Conservation (phyloP, 768 basidiomycete species). For the Tylopilus intermedius region DNA sequence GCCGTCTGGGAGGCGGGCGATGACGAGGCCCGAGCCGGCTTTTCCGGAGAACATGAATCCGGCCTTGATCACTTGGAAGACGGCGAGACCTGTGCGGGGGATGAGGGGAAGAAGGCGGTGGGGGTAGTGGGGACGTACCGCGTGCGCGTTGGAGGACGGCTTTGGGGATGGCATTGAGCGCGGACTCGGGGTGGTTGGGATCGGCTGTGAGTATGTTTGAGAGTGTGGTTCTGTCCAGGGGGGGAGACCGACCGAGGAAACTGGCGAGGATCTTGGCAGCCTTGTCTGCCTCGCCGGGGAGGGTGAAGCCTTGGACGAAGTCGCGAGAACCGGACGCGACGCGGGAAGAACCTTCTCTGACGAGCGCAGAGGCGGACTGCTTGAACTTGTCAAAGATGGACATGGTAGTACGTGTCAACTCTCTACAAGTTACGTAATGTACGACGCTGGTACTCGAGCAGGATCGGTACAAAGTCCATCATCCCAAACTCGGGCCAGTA, state of each 20-base stretch:
- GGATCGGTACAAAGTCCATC: constrained; percentile 77
- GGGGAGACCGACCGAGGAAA: constrained; percentile 67
- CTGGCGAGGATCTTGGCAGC: constrained; percentile 86
- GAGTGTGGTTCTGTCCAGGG: background rate
- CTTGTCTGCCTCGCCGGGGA: constrained; percentile 92
- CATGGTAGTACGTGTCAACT: constrained; percentile 30
- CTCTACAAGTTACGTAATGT: constrained; percentile 12
- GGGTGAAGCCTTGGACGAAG: constrained; percentile 78
- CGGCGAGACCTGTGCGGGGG: constrained; percentile 64
- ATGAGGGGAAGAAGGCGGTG: background rate
- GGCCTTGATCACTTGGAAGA: constrained; percentile 91
- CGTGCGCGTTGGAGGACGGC: constrained; percentile 84
- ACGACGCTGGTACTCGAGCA: constrained; percentile 77
- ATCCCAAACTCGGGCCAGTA: constrained; percentile 96
- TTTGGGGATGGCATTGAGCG: constrained; percentile 91
- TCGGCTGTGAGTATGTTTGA: constrained; percentile 51
- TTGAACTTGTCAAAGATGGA: constrained; percentile 78
- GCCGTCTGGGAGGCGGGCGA: constrained; percentile 88
- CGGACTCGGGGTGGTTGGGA: constrained; percentile 81
- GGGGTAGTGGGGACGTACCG: constrained; percentile 43
- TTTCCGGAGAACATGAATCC: constrained; percentile 95
- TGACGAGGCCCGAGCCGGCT: constrained; percentile 88
- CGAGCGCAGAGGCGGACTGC: constrained; percentile 70
- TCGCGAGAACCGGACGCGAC: constrained; percentile 72
- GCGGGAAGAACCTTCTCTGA: constrained; percentile 59